Evolutionary conservation across 129 eudicot species (phyloP), one percentile per base, ranked within the genome.

Genomic region (Artemisia tridentata): DNA sequence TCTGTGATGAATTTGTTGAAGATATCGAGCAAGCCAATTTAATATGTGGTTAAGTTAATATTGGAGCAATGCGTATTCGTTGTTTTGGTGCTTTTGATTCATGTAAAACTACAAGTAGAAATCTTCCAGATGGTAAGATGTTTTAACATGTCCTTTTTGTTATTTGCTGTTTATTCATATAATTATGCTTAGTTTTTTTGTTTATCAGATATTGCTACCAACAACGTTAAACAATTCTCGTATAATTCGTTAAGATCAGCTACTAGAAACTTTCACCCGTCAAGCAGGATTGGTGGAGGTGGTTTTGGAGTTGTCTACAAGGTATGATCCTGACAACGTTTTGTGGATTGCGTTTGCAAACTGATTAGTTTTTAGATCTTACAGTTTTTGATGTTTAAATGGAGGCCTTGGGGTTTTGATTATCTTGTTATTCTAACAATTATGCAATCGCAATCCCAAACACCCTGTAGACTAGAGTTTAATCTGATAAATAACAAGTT

Each of bases 201-300:
- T n/a, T 72, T 64, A 11, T 71, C 72, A 88, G 96, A 74, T 31
- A 63, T 88, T 63, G 76, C 78, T 53, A 76, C 88, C 67, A 80
- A 77, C 66, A 82, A 84, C 54, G 84, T 83, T 20, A 85, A 78
- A 65, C 81, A 78, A 11, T 85, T 84, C 59, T 75, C 96, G 3
- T 82, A 84, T 47, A 78, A 85, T 59, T 84, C 90, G 0, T 69
- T 91, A 80, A 80, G 90, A 83, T 86, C 90, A 74, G 97, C 97
- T 49, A 91, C 97, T 45, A 68, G 85, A 17, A 55, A 81, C 68
- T 91, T 91, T 73, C 86, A 90, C 76, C 91, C 88, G 8, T 82
- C 88, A 13, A 86, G 82, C 66, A 84, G 46, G 70, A 82, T 91
- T 6, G 96, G 93, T 2, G 69, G 84, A 67, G 97, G 97, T 61